Percentiles rank a stretch among this genome's conserved stretches.
These are phyloP conservation scores for Aspergillus brunneoviolaceus DNA, from an alignment of 2,329 filamentous ascomycete genomes.

Conservation along the genomic window DNA sequence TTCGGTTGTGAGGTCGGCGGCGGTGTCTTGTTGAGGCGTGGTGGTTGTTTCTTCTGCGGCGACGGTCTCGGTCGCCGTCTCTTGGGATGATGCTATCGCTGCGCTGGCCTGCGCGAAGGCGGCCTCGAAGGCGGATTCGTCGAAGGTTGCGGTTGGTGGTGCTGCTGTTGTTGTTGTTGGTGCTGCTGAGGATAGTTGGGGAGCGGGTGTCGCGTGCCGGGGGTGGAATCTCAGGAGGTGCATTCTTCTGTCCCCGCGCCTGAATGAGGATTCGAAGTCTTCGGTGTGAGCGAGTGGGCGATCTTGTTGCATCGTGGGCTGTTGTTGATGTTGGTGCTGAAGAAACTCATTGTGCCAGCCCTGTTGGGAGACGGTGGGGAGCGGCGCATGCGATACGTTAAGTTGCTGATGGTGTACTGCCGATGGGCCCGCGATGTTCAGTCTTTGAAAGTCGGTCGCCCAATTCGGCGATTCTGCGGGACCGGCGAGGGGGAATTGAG, in stretches of 20 bases:
- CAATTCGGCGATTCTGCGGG: constrained; percentile 34
- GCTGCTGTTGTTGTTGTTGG: constrained; percentile 27
- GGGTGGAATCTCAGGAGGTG: constrained; percentile 22
- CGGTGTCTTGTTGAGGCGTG: background rate
- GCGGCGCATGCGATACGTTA: constrained; percentile 40
- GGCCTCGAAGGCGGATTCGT: constrained; percentile 48
- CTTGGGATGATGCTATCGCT: constrained; percentile 35
- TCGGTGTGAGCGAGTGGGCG: background rate
- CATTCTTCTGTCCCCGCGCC: constrained; percentile 26
- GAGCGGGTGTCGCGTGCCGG: constrained; percentile 25
- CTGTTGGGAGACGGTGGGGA: constrained; percentile 29
- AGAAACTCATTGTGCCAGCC: constrained; percentile 65
- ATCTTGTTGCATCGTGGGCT: constrained; percentile 25
- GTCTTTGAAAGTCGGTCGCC: constrained; percentile 49
- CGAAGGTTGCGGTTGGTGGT: constrained; percentile 36
- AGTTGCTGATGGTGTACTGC: constrained; percentile 51
- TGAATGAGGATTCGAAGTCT: constrained; percentile 33
- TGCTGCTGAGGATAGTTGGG: constrained; percentile 27
- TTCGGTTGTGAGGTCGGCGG: constrained; percentile 12
- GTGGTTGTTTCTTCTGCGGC: background rate
- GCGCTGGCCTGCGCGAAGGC: constrained; percentile 45
- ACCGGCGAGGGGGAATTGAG: constrained; percentile 25
- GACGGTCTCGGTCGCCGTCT: constrained; percentile 15
- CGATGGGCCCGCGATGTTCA: constrained; percentile 41
- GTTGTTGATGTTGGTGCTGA: constrained; percentile 36